Evolutionary conservation across 768 basidiomycete species (phyloP).

Genomic region (Mycena pura): DNA sequence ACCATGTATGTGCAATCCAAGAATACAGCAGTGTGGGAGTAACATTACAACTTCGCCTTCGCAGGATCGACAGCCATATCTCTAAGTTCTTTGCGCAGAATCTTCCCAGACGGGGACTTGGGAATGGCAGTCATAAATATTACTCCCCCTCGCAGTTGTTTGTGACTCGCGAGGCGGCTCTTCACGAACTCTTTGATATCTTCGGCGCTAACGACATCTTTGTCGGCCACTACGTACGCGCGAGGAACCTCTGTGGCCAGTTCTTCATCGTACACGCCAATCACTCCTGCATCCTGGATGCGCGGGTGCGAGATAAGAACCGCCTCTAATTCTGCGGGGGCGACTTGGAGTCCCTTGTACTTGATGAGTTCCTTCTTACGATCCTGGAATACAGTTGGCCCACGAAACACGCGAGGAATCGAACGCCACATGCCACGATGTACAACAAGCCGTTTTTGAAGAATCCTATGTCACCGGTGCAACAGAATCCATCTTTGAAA

Average conservation of each 20-base stretch:
- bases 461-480: conserved; percentile 27
- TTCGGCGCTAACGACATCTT: conserved; percentile 2
- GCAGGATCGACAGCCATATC: conserved; percentile 1
- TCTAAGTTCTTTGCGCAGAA: conserved; percentile 22
- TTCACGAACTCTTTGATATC: conserved; percentile 23
- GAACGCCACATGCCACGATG: conserved; percentile 3
- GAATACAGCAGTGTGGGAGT: no score
- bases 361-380: conserved; percentile 33
- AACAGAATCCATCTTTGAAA: conserved; percentile 22
- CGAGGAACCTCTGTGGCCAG: conserved; percentile 26
- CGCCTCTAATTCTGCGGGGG: conserved; percentile 43
- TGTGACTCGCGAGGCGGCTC: conserved; percentile 15
- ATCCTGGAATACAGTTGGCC: conserved; percentile 17
- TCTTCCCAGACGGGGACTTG: conserved; percentile 24
- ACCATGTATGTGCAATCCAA: no score
- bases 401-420: not conserved
- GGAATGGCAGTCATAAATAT: conserved; percentile 17
- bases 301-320: conserved; percentile 33
- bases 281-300: conserved; percentile 37
- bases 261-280: conserved; percentile 29
- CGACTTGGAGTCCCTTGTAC: conserved; percentile 32
- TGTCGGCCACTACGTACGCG: conserved; percentile 26
- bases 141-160: conserved; percentile 22
- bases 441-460: conserved; percentile 12
- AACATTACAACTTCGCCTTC: conserved; percentile 18